Percentiles rank a stretch among this genome's conserved stretches.
Evolutionary conservation across 169 alveolate genomes (phyloP).

Genomic region (Ichthyophthirius multifiliis): DNA sequence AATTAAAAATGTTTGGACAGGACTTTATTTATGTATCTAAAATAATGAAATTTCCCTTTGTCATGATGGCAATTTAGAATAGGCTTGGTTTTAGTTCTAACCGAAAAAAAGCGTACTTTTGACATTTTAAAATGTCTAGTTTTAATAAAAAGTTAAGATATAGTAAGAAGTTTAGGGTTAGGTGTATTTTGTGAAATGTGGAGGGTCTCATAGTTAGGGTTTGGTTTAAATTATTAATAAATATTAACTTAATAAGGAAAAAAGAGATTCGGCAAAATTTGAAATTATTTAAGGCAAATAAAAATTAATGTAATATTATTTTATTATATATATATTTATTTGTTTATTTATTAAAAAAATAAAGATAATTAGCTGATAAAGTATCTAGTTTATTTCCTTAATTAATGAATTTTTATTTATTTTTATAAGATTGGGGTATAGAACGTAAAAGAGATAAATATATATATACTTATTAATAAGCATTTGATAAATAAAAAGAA

Average conservation of each 20-base stretch:
- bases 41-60: conserved; percentile 6
- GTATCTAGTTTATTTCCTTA: conserved; percentile 9
- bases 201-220: no score
- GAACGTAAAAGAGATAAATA: neutral
- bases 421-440: conserved; percentile 34
- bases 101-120: conserved; percentile 14
- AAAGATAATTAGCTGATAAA: neutral
- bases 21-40: neutral
- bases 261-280: neutral
- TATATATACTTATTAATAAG: neutral
- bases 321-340: neutral
- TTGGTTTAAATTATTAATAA: neutral
- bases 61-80: conserved; percentile 12
- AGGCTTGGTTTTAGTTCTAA: conserved; percentile 1
- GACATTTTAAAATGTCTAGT: neutral
- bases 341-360: neutral
- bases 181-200: no score
- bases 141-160: neutral
- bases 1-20: conserved; percentile 39
- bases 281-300: neutral
- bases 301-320: neutral
- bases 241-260: neutral
- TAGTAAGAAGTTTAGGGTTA: neutral
- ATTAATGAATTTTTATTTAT: conserved; percentile 23
- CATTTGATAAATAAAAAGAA: conserved; percentile 24